Evolutionary conservation across 495 filamentous ascomycete species (phyloP).

Genomic region (Massariosphaeria phaeospora): DNA sequence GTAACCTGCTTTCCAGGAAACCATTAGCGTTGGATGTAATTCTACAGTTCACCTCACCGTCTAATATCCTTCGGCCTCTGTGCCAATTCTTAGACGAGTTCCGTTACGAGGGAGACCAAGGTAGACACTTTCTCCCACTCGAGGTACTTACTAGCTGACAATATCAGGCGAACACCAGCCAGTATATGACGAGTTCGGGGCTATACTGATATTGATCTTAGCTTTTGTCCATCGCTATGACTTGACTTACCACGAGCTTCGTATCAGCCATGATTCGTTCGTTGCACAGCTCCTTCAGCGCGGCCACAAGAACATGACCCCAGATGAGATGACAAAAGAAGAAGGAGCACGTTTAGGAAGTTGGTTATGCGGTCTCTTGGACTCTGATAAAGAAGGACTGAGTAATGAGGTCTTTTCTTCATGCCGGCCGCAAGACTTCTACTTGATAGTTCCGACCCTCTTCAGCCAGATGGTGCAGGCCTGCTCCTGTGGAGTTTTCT

Average conservation of each 20-base stretch:
- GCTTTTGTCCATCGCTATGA: slow-evolving; percentile 81
- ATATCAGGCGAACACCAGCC: slow-evolving; percentile 76
- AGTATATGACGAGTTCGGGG: slow-evolving; percentile 93
- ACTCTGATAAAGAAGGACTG: slow-evolving; percentile 64
- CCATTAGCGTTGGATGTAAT: slow-evolving; percentile 77
- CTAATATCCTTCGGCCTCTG: slow-evolving; percentile 72
- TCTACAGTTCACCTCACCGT: slow-evolving; percentile 74
- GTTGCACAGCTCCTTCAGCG: slow-evolving; percentile 67
- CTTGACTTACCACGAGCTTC: slow-evolving; percentile 64
- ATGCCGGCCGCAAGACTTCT: slow-evolving; percentile 91
- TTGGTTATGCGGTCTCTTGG: slow-evolving; percentile 87
- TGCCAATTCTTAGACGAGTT: slow-evolving; percentile 83
- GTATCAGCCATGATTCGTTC: slow-evolving; percentile 62
- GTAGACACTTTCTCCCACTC: slow-evolving; percentile 24
- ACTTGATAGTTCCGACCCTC: slow-evolving; percentile 80
- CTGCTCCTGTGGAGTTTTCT: slow-evolving; percentile 61
- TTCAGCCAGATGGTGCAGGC: slow-evolving; percentile 82
- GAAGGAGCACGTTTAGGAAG: slow-evolving; percentile 71
- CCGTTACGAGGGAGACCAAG: slow-evolving; percentile 88
- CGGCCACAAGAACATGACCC: slow-evolving; percentile 55
- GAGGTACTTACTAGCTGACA: not conserved
- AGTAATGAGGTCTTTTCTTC: slow-evolving; percentile 84
- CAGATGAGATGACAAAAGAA: slow-evolving; percentile 63
- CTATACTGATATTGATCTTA: slow-evolving; percentile 75
- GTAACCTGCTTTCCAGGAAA: slow-evolving; percentile 71